Conservation (phyloP, 192 early-diverging fungal genomes). For the Podila verticillata region DNA sequence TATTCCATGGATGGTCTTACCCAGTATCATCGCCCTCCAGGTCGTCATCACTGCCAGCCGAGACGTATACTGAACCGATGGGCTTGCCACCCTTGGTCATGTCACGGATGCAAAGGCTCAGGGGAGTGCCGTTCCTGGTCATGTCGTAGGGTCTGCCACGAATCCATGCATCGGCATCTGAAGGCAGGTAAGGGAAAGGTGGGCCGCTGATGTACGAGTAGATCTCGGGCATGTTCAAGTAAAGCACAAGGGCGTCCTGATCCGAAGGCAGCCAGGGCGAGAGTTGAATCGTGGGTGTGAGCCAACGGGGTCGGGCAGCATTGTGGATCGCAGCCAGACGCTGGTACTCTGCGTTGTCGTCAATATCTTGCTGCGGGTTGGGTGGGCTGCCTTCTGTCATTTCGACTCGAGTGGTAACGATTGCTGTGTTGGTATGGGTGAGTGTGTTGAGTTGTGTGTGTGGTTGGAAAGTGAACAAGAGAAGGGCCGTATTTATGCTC, state of each 20-base stretch:
- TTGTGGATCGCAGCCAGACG: constrained; percentile 1
- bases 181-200: constrained; percentile 6
- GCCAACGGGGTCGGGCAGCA: not conserved
- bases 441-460: no score
- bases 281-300: constrained; percentile 17
- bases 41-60: not conserved
- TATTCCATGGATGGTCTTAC: not conserved
- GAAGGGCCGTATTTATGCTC: no score
- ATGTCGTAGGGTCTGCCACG: not conserved
- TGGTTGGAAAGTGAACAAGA: no score
- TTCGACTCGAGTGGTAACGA: no score
- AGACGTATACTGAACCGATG: not conserved
- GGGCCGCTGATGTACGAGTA: constrained; percentile 9
- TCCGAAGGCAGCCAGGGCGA: constrained; percentile 8
- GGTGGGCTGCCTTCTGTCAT: no score
- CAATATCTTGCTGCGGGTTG: no score
- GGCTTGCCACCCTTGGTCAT: constrained; percentile 8
- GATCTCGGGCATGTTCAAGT: constrained; percentile 12
- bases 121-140: constrained; percentile 3
- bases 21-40: constrained; percentile 7
- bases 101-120: constrained; percentile 1
- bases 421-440: no score
- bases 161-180: constrained; percentile 11
- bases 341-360: not conserved
- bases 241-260: not conserved